These are phyloP conservation scores for Nepenthes gracilis DNA, from an alignment of 148 eudicot genomes.

Conservation along the genomic window DNA sequence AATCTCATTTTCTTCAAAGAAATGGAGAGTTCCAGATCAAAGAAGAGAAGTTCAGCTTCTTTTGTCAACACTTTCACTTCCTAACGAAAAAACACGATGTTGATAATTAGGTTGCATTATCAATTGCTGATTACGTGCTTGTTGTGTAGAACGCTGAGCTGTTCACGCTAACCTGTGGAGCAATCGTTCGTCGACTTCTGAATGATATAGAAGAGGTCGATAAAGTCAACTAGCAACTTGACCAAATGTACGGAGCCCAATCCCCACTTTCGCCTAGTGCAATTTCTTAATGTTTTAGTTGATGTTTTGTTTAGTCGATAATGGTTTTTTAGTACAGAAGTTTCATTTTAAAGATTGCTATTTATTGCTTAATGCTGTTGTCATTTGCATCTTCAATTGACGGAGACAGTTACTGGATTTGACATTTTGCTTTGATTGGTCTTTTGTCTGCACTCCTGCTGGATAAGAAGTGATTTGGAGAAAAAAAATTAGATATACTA, in stretches of 20 bases:
- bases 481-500: too few species aligned
- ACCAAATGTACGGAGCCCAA: slow-evolving; percentile 44
- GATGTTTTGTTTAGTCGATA: too few species aligned
- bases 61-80: not conserved
- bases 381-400: too few species aligned
- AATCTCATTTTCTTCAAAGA: not conserved
- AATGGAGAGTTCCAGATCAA: not conserved
- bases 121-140: not conserved
- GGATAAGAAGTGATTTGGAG: too few species aligned
- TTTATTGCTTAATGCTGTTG: not conserved
- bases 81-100: not conserved
- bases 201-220: slow-evolving; percentile 97
- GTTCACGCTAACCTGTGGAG: slow-evolving; percentile 93
- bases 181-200: slow-evolving; percentile 83
- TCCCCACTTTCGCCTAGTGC: too few species aligned
- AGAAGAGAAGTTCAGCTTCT: not conserved
- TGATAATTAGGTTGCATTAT: not conserved
- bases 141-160: slow-evolving; percentile 66
- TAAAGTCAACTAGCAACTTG: slow-evolving; percentile 96
- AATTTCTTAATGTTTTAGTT: too few species aligned
- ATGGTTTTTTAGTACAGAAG: too few species aligned
- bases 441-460: too few species aligned
- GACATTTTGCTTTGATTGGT: too few species aligned
- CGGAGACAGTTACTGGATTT: too few species aligned
- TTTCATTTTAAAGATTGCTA: not conserved